phyloP scores from a whole-genome alignment of 441 rosid species.

The Raphanus hybrid region DNA sequence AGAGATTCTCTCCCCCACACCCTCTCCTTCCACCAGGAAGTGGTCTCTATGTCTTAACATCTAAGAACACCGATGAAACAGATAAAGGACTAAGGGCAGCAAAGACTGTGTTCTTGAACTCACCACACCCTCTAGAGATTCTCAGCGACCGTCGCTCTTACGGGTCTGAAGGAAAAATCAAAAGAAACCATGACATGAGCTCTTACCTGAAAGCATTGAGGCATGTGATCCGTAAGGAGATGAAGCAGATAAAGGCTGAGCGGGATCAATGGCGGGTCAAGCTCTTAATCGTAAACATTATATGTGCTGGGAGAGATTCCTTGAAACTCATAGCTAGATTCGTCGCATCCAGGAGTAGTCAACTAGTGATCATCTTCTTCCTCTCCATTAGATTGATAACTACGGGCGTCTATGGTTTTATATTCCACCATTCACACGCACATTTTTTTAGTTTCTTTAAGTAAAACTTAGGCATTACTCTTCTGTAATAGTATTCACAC shows the following conservation, averaged over 20 bases:
- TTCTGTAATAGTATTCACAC: constrained; percentile 18
- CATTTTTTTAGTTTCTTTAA: constrained; percentile 37
- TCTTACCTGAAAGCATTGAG: constrained; percentile 71
- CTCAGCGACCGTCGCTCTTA: constrained; percentile 78
- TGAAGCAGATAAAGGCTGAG: constrained; percentile 63
- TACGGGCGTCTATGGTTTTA: constrained; percentile 47
- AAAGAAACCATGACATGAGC: constrained; percentile 83
- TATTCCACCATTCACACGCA: constrained; percentile 40
- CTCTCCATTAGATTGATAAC: constrained; percentile 59
- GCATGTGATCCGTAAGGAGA: constrained; percentile 64
- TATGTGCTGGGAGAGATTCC: constrained; percentile 62
- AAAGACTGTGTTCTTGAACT: constrained; percentile 63
- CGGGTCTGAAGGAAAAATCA: constrained; percentile 80
- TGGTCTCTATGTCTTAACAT: constrained; percentile 68
- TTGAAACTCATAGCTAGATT: constrained; percentile 58
- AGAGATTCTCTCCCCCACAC: constrained; percentile 75
- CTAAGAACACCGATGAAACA: constrained; percentile 45
- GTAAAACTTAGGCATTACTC: constrained; percentile 22
- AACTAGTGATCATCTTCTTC: constrained; percentile 62
- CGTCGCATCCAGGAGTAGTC: constrained; percentile 69
- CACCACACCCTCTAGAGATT: constrained; percentile 92
- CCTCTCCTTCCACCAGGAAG: constrained; percentile 85
- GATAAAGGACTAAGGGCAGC: constrained; percentile 72
- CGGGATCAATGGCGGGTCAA: constrained; percentile 45
- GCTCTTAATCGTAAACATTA: constrained; percentile 51